Conservation (phyloP, 441 rosid genomes). For the Bruguiera hainesii region DNA sequence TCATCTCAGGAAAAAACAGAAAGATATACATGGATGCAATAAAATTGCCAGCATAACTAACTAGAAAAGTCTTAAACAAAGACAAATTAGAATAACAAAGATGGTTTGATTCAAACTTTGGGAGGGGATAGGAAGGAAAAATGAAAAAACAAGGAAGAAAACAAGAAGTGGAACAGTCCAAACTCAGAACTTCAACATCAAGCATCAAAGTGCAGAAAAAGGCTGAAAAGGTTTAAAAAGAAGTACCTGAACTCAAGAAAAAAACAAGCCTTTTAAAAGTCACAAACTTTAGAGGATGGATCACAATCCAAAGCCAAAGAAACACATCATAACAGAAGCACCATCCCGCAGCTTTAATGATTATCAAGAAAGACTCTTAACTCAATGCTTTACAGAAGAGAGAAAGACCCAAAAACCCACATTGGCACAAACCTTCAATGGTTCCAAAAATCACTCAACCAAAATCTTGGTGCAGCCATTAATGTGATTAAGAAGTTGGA, state of each 20-base stretch:
- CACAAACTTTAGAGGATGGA: slow-evolving; percentile 30
- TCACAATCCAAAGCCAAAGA: slow-evolving; percentile 19
- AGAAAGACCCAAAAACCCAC: not conserved
- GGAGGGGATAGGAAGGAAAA: not conserved
- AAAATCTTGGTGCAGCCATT: not conserved
- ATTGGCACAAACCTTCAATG: not conserved
- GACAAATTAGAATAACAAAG: not conserved
- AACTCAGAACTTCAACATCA: slow-evolving; percentile 45
- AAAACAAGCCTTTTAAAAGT: slow-evolving; percentile 26
- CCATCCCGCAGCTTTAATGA: slow-evolving; percentile 19
- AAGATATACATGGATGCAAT: too few relatives aligned
- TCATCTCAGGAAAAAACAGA: too few relatives aligned
- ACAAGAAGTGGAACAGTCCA: slow-evolving; percentile 43
- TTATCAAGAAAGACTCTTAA: slow-evolving; percentile 1
- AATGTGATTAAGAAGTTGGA: not conserved
- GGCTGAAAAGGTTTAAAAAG: slow-evolving; percentile 35
- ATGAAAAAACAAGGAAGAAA: slow-evolving; percentile 4
- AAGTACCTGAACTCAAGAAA: slow-evolving; percentile 26
- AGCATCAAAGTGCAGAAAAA: slow-evolving; percentile 35
- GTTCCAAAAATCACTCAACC: not conserved
- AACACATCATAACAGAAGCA: slow-evolving; percentile 24
- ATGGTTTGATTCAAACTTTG: not conserved
- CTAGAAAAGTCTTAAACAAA: too few relatives aligned
- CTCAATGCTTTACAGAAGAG: not conserved
- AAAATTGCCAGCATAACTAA: too few relatives aligned